Conservation (phyloP, 306 rosid genomes). For the Luffa acutangula region DNA sequence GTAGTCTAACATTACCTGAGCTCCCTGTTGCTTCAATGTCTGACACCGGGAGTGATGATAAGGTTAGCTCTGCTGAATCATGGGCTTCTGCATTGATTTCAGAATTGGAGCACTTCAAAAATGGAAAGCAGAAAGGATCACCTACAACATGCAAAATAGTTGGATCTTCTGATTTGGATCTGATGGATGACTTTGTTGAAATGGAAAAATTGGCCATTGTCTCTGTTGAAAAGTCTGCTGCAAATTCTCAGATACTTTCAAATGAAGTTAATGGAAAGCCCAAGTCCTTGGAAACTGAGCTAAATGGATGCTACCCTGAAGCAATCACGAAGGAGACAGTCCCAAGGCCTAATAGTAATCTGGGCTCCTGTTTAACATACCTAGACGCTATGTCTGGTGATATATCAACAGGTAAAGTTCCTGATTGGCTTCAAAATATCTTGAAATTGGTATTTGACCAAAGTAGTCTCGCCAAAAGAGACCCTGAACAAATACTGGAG, state of each 20-base stretch:
- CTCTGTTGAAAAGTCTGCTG: conserved; percentile 38
- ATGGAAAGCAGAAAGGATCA: conserved; percentile 40
- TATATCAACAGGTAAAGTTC: conserved; percentile 11
- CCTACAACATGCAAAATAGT: conserved; percentile 30
- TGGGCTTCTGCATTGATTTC: conserved; percentile 71
- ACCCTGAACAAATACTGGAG: conserved; percentile 10
- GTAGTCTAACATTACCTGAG: conserved; percentile 30
- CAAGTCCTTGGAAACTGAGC: conserved; percentile 26
- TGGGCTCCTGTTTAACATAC: conserved; percentile 7
- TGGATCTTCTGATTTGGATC: conserved; percentile 58
- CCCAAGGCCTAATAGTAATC: neutral
- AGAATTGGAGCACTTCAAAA: conserved; percentile 56
- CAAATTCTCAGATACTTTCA: neutral
- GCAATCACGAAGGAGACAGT: neutral
- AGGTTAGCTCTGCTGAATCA: conserved; percentile 67
- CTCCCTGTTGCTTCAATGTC: conserved; percentile 48
- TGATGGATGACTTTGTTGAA: conserved; percentile 91
- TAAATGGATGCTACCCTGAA: conserved; percentile 20
- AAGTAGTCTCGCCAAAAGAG: neutral
- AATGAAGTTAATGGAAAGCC: conserved; percentile 19
- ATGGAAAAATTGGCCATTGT: conserved; percentile 85
- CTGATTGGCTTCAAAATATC: conserved; percentile 5
- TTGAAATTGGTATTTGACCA: conserved; percentile 5
- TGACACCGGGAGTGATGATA: conserved; percentile 73
- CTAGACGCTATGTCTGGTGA: conserved; percentile 22